Percentiles rank a stretch among this genome's conserved stretches.
phyloP scores from a whole-genome alignment of 164 flowering plant species.

The Nymphaea thermarum region DNA sequence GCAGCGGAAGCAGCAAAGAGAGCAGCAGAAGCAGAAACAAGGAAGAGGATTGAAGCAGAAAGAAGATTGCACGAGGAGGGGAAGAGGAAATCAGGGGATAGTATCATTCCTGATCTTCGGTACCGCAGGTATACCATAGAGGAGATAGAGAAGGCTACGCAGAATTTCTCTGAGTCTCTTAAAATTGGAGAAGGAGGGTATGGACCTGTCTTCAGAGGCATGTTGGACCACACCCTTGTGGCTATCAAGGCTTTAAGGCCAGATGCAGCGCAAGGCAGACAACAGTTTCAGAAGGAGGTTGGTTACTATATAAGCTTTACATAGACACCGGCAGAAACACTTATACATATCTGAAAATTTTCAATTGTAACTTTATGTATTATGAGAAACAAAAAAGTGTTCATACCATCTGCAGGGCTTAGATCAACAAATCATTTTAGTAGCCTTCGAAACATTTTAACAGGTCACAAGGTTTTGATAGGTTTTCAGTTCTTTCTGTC shows the following conservation, averaged over 20 bases:
- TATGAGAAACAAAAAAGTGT: background rate
- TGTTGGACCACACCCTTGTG: conserved; percentile 47
- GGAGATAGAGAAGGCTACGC: conserved; percentile 56
- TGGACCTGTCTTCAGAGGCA: conserved; percentile 63
- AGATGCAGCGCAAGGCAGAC: conserved; percentile 48
- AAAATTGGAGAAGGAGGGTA: conserved; percentile 90
- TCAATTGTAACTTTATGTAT: background rate
- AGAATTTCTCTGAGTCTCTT: conserved; percentile 27
- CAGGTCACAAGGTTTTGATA: too few species aligned
- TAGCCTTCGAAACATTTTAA: too few species aligned
- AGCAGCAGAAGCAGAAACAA: conserved; percentile 33
- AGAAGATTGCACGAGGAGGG: conserved; percentile 21
- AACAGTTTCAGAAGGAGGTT: conserved; percentile 78
- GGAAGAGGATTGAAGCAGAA: conserved; percentile 28
- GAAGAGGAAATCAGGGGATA: conserved; percentile 13
- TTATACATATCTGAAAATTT: background rate
- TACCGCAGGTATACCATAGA: conserved; percentile 44
- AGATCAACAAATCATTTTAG: too few species aligned
- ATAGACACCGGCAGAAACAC: background rate
- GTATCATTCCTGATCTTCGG: conserved; percentile 4
- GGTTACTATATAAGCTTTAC: background rate
- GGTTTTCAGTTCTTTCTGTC: too few species aligned
- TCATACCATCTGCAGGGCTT: too few species aligned
- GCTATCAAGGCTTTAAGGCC: conserved; percentile 63
- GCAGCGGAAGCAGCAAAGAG: conserved; percentile 52